phyloP scores from a whole-genome alignment of 768 basidiomycete genomes.

The Tricholoma sp. region DNA sequence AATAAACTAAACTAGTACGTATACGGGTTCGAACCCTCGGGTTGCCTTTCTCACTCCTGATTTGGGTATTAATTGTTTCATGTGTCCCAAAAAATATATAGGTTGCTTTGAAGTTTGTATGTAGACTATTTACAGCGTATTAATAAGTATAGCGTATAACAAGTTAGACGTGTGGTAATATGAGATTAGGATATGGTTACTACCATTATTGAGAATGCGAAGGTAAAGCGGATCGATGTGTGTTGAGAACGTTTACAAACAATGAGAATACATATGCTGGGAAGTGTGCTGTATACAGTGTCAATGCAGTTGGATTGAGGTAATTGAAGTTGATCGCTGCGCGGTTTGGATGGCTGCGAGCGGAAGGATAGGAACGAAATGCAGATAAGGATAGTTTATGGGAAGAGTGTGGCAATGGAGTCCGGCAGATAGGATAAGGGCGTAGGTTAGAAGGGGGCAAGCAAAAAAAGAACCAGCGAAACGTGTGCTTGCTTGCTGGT shows the following conservation, averaged over 20 bases:
- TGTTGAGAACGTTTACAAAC: background rate
- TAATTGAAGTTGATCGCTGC: slow-evolving; percentile 10
- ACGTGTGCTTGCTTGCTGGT: background rate
- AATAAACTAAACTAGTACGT: too few species aligned
- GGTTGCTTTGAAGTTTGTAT: background rate
- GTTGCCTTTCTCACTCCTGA: background rate
- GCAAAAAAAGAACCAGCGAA: background rate
- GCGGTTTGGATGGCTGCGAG: slow-evolving; percentile 4
- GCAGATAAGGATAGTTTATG: background rate
- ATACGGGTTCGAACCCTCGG: background rate
- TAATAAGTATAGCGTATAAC: background rate
- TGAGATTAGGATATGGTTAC: slow-evolving; percentile 3
- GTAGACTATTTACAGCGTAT: background rate
- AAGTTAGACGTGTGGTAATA: background rate
- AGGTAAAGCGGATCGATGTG: slow-evolving; percentile 6
- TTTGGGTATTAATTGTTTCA: background rate
- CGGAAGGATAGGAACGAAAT: slow-evolving; percentile 1
- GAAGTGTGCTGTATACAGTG: slow-evolving; percentile 16
- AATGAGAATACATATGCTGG: slow-evolving; percentile 12
- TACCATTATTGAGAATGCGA: slow-evolving; percentile 11
- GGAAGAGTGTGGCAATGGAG: slow-evolving; percentile 3
- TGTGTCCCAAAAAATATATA: background rate
- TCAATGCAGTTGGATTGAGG: slow-evolving; percentile 5
- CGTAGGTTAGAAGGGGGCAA: slow-evolving; percentile 1
- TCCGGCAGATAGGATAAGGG: background rate